Conservation (phyloP, 768 basidiomycete genomes). For the Termitomyces titanicus region DNA sequence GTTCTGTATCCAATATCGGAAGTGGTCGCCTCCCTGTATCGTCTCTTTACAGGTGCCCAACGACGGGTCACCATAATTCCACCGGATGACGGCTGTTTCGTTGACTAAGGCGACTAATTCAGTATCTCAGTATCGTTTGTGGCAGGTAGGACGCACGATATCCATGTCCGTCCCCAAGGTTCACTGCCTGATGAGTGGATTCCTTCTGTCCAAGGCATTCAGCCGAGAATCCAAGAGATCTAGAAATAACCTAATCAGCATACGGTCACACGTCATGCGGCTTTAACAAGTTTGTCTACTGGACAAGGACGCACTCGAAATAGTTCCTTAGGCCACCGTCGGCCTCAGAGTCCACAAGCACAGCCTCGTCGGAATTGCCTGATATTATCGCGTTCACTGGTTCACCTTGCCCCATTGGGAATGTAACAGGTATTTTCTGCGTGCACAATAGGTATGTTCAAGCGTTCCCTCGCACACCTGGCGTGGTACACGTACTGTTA, state of each 20-base stretch:
- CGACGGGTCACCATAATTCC: conserved; percentile 75
- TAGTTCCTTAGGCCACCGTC: conserved; percentile 82
- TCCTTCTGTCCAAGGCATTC: conserved; percentile 86
- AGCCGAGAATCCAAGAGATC: conserved; percentile 66
- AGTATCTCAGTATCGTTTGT: not conserved
- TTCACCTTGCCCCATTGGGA: conserved; percentile 75
- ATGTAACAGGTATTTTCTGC: conserved; percentile 54
- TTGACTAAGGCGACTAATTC: conserved; percentile 45
- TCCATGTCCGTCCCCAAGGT: conserved; percentile 84
- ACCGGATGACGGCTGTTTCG: conserved; percentile 81
- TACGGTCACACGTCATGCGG: not conserved
- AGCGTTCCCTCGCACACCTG: not conserved
- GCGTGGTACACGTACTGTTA: conserved; percentile 52
- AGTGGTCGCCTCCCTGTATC: conserved; percentile 81
- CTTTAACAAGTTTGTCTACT: not conserved
- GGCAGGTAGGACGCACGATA: conserved; percentile 42
- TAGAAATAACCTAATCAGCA: conserved; percentile 20
- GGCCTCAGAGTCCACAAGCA: conserved; percentile 54
- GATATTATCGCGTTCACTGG: conserved; percentile 84
- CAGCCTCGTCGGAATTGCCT: conserved; percentile 64
- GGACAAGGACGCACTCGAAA: conserved; percentile 56
- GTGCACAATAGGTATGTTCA: not conserved
- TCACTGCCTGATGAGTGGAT: conserved; percentile 62
- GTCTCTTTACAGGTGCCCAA: conserved; percentile 88
- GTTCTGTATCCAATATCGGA: conserved; percentile 86